Evolutionary conservation across 345 rosid species (phyloP), one percentile per base, ranked within the genome.

Genomic region (Dovyalis caffra): DNA sequence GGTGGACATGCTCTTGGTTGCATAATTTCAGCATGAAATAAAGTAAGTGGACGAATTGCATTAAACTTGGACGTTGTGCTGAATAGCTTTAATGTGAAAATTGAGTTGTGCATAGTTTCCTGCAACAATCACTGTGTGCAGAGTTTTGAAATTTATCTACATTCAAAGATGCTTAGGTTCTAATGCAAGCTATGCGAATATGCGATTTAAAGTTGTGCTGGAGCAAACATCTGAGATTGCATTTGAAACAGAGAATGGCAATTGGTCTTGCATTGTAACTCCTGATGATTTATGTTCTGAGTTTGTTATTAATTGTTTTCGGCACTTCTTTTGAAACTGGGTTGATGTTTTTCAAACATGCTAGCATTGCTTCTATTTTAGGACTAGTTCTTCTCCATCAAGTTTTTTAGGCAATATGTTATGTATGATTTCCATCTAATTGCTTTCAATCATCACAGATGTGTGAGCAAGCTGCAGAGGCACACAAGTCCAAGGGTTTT

Each of bases 381-480:
- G 47, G 16, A 43, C 47, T 14, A 38, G 47, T 40, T 43, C 14
- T 43, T 43, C 18, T 43, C 47, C 14, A 5, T 3, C 3, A 43
- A 43, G 47, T 64, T 9, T 29, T 31, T 25, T 61, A 8, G 25
- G 45, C n/a, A n/a, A 21, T 7, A 5, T 25, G 1, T 18, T 31
- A 43, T 45, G 4, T 51, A 29, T 15, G 8, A 20, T 57, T 14
- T 28, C 18, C 14, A 32, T 28, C 26, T 29, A 26, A 66, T 70
- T 76, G 40, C 64, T 78, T 29, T 53, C 20, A 29, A 31, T 61
- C 66, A 57, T 80, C 77, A 69, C 81, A 93, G 99, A 95, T 95
- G 97, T 93, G 98, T 71, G 99, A 95, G 86, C 94, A 84, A 87
- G 98, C 99, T 6, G 98, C 99, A 57, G 98, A 93, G 78, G 91